Evolutionary conservation across 2,329 filamentous ascomycete genomes (phyloP).

Genomic region (Celoporthe dispersa): DNA sequence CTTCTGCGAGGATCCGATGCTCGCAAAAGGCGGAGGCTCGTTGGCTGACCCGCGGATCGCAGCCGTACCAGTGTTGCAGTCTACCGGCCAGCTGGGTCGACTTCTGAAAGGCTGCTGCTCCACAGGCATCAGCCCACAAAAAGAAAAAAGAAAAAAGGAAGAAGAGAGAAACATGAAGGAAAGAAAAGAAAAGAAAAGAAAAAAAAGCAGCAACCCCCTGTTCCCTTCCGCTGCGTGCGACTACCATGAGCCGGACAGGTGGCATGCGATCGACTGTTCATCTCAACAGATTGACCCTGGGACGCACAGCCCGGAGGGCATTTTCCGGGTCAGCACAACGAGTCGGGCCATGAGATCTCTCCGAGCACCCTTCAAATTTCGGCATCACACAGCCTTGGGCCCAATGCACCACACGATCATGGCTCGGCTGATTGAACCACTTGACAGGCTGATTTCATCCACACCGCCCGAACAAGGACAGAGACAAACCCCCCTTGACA

Average conservation of each 20-base stretch:
- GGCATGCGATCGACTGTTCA: background rate
- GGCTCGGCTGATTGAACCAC: conserved; percentile 35
- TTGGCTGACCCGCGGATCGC: conserved; percentile 1
- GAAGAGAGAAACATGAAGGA: too few relatives aligned
- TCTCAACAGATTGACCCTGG: background rate
- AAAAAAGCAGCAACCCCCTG: background rate
- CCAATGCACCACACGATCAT: too few relatives aligned
- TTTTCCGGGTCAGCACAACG: background rate
- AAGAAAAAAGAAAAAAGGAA: background rate
- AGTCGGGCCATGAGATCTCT: background rate
- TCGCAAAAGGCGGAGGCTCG: conserved; percentile 4
- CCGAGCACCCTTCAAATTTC: background rate
- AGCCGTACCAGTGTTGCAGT: conserved; percentile 1
- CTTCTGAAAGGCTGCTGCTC: background rate
- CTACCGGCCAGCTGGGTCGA: conserved; percentile 14
- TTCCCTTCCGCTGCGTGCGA: background rate
- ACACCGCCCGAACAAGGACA: conserved; percentile 34
- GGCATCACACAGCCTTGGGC: too few relatives aligned
- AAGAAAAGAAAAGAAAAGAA: too few relatives aligned
- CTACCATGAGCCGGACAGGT: background rate
- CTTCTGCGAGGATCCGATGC: conserved; percentile 10
- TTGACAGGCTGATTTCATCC: conserved; percentile 38
- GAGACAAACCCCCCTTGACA: background rate
- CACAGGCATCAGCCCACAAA: conserved; percentile 5
- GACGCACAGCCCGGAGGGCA: background rate